Conservation (phyloP, 164 flowering plant genomes). For the Houttuynia cordata region DNA sequence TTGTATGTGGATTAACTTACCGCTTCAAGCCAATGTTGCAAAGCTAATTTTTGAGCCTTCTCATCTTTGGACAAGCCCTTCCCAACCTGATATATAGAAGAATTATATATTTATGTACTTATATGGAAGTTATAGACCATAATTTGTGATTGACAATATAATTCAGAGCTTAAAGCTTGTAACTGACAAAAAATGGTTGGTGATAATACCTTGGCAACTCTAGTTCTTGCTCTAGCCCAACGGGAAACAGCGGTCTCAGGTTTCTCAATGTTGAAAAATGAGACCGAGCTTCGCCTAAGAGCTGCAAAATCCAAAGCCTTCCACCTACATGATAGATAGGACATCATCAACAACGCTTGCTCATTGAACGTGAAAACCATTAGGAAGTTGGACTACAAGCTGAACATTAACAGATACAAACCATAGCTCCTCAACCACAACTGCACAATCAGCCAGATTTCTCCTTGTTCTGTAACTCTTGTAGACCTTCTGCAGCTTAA, state of each 20-base stretch:
- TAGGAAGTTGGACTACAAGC: background rate
- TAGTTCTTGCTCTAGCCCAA: constrained; percentile 47
- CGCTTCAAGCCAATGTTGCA: constrained; percentile 83
- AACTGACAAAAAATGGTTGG: background rate
- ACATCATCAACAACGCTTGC: background rate
- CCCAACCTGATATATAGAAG: constrained; percentile 36
- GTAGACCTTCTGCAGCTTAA: constrained; percentile 57
- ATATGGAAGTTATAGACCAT: no score
- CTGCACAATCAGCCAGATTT: constrained; percentile 70
- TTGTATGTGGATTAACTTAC: constrained; percentile 11
- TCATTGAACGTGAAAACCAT: background rate
- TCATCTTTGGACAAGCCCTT: constrained; percentile 69
- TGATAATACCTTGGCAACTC: constrained; percentile 45
- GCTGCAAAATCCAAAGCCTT: constrained; percentile 54
- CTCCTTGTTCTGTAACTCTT: constrained; percentile 66
- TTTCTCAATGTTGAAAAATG: constrained; percentile 30
- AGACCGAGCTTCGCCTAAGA: constrained; percentile 35
- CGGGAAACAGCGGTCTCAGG: constrained; percentile 43
- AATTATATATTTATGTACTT: constrained; percentile 1
- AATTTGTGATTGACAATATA: no score
- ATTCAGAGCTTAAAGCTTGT: background rate
- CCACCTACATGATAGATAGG: constrained; percentile 34
- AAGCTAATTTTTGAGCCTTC: constrained; percentile 61
- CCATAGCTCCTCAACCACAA: constrained; percentile 67
- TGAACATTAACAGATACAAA: constrained; percentile 12